Conservation (phyloP, 1,139 yeast species). For the Zhuliangozyma blackwelliae region DNA sequence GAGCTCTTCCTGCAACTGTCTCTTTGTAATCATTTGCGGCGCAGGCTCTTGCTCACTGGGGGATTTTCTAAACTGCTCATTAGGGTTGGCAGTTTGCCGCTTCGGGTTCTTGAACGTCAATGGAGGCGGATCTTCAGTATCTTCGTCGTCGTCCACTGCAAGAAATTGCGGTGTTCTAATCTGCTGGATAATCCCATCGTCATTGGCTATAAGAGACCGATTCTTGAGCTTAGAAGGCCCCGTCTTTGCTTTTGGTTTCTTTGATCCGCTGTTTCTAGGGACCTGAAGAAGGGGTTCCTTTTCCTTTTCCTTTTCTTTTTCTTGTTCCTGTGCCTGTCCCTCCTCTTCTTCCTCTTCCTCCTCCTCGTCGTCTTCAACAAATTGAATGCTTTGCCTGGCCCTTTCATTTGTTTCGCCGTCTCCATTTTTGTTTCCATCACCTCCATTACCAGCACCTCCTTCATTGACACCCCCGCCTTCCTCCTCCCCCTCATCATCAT, state of each 20-base stretch:
- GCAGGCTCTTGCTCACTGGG: slow-evolving; percentile 2
- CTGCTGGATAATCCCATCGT: slow-evolving; percentile 35
- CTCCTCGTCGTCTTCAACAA: slow-evolving; percentile 10
- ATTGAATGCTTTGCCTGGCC: slow-evolving; percentile 7
- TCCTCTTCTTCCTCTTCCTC: slow-evolving; percentile 11
- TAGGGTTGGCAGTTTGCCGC: slow-evolving; percentile 5
- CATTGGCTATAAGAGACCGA: slow-evolving; percentile 30
- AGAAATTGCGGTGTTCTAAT: slow-evolving; percentile 34
- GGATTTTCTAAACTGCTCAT: slow-evolving; percentile 8
- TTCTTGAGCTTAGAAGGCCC: not conserved
- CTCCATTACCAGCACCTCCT: slow-evolving; percentile 10
- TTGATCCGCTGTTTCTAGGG: slow-evolving; percentile 3
- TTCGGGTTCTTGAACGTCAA: slow-evolving; percentile 11
- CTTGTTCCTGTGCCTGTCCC: too few relatives aligned
- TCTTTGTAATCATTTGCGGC: slow-evolving; percentile 23
- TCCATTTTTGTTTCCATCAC: not conserved
- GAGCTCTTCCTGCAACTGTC: slow-evolving; percentile 36
- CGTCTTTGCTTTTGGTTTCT: slow-evolving; percentile 1
- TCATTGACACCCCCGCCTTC: slow-evolving; percentile 14
- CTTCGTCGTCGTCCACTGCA: slow-evolving; percentile 26
- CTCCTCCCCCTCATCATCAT: slow-evolving; percentile 16
- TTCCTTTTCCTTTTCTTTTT: too few relatives aligned
- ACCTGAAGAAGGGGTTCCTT: too few relatives aligned
- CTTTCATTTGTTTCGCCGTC: slow-evolving; percentile 8
- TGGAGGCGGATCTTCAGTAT: slow-evolving; percentile 13